Evolutionary conservation across 2,329 filamentous ascomycete genomes (phyloP).

Genomic region (Penicillium sp.): DNA sequence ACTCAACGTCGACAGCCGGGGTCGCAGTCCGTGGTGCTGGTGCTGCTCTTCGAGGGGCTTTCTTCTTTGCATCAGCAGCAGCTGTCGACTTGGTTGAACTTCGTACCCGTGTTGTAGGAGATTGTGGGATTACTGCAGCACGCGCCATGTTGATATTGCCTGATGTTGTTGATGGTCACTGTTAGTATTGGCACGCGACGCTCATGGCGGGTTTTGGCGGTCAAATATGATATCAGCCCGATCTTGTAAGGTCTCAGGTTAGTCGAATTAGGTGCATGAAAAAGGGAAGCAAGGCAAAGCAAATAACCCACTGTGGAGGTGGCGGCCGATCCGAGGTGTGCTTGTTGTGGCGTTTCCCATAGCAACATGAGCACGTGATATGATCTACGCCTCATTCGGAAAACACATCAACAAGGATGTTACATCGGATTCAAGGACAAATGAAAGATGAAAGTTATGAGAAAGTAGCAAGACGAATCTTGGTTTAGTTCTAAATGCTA

Average conservation of each 20-base stretch:
- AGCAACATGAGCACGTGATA: constrained; percentile 12
- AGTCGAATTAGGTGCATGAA: constrained; percentile 10
- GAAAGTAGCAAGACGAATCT: too few species aligned
- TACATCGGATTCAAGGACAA: not conserved
- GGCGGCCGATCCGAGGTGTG: constrained; percentile 11
- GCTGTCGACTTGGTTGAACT: constrained; percentile 16
- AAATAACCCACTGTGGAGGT: constrained; percentile 12
- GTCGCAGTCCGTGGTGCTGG: not conserved
- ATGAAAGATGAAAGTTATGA: too few species aligned
- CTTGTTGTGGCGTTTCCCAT: constrained; percentile 19
- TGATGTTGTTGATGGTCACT: constrained; percentile 4
- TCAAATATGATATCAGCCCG: constrained; percentile 6
- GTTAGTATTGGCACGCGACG: not conserved
- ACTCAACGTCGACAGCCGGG: constrained; percentile 10
- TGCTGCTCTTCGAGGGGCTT: not conserved
- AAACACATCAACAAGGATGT: not conserved
- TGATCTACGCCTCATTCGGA: not conserved
- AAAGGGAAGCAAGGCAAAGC: constrained; percentile 6
- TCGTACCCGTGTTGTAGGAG: constrained; percentile 21
- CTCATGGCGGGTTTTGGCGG: constrained; percentile 18
- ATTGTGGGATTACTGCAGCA: constrained; percentile 23
- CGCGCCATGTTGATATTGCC: constrained; percentile 20
- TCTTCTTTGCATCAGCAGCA: constrained; percentile 15
- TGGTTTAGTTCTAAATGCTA: too few species aligned
- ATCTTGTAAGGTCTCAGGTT: not conserved